Percentiles rank a stretch among this genome's conserved stretches.
These are phyloP conservation scores for Pachysandra terminalis DNA, from an alignment of 164 flowering plant genomes.

Conservation along the genomic window DNA sequence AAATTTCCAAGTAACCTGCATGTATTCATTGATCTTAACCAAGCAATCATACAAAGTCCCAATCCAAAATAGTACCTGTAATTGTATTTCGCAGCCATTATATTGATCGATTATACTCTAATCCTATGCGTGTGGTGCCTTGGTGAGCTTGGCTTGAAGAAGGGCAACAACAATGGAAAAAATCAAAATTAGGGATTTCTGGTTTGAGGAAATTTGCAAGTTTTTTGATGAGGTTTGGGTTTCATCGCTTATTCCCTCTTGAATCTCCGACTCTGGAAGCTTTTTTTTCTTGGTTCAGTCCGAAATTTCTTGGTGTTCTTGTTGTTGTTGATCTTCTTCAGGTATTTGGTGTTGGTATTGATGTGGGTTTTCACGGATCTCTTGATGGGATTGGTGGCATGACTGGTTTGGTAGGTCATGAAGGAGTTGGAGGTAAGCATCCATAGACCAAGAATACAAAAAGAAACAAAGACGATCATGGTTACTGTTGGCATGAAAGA, in stretches of 20 bases:
- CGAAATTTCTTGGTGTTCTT: background rate
- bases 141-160: too few relatives aligned
- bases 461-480: slow-evolving; percentile 43
- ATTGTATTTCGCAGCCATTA: too few relatives aligned
- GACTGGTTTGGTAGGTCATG: slow-evolving; percentile 26
- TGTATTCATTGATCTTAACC: too few relatives aligned
- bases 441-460: slow-evolving; percentile 68
- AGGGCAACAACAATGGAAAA: too few relatives aligned
- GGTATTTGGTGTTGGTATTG: slow-evolving; percentile 1
- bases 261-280: slow-evolving; percentile 4
- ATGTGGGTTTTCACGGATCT: slow-evolving; percentile 5
- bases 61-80: too few relatives aligned
- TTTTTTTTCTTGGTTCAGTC: background rate
- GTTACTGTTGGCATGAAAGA: slow-evolving; percentile 58
- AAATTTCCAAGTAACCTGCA: too few relatives aligned
- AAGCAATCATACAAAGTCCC: too few relatives aligned
- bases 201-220: too few relatives aligned
- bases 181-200: too few relatives aligned
- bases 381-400: slow-evolving; percentile 10
- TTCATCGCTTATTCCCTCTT: slow-evolving; percentile 13
- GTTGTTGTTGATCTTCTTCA: slow-evolving; percentile 3
- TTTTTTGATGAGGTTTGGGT: too few relatives aligned
- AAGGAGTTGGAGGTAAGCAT: slow-evolving; percentile 59
- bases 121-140: too few relatives aligned
- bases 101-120: too few relatives aligned